Percentiles rank a stretch among this genome's conserved stretches.
Evolutionary conservation across 78 protist species (phyloP).

Genomic region (Monosiga brevicollis): DNA sequence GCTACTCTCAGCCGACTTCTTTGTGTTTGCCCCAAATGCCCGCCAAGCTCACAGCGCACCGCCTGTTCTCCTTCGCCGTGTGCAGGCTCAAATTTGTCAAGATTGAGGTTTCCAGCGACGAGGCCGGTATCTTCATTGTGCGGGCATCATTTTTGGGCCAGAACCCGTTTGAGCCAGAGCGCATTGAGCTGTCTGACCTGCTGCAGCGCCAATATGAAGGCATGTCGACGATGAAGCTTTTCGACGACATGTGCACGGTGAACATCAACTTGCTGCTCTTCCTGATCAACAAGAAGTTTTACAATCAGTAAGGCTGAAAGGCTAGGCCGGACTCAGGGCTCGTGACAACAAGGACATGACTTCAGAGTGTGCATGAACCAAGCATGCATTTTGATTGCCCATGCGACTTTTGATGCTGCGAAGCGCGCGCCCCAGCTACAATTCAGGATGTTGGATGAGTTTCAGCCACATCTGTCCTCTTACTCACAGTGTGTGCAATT

Average conservation of each 20-base stretch:
- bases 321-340: too few relatives aligned
- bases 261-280: conserved; percentile 19
- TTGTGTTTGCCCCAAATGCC: background rate
- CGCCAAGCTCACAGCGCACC: background rate
- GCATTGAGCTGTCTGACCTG: background rate
- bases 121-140: conserved; percentile 3
- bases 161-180: background rate
- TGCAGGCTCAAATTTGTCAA: background rate
- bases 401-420: too few relatives aligned
- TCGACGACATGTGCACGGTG: background rate
- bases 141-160: background rate
- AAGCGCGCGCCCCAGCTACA: too few relatives aligned
- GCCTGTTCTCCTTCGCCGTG: background rate
- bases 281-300: conserved; percentile 19
- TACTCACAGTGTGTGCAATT: too few relatives aligned
- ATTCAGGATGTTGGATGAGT: too few relatives aligned
- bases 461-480: too few relatives aligned
- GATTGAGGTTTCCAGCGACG: background rate
- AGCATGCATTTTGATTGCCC: too few relatives aligned
- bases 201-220: conserved; percentile 18
- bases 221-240: background rate
- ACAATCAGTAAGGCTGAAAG: background rate
- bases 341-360: too few relatives aligned
- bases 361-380: too few relatives aligned
- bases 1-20: background rate